Percentiles rank a stretch among this genome's conserved stretches.
phyloP scores from a whole-genome alignment of 176 grass and related monocot species.

The Eleusine indica region DNA sequence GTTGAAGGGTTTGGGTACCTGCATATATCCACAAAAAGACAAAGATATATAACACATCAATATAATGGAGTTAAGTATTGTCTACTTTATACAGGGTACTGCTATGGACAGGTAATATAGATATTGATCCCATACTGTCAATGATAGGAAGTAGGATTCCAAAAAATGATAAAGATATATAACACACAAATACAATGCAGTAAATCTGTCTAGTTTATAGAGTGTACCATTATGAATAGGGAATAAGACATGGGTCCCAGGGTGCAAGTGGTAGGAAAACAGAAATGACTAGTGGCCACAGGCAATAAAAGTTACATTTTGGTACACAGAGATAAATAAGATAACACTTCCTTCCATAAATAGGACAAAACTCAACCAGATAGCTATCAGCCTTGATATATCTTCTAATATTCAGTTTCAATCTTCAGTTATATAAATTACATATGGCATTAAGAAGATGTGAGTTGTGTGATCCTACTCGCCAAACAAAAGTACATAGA shows the following conservation, averaged over 20 bases:
- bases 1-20: slow-evolving; percentile 93
- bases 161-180: not conserved
- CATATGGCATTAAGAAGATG: slow-evolving; percentile 3
- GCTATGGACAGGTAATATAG: slow-evolving; percentile 16
- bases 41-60: not conserved
- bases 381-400: slow-evolving; percentile 2
- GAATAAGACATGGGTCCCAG: not conserved
- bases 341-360: slow-evolving; percentile 4
- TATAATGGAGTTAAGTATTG: slow-evolving; percentile 8
- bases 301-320: slow-evolving; percentile 15
- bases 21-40: slow-evolving; percentile 27
- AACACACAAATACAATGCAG: not conserved
- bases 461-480: slow-evolving; percentile 17
- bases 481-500: slow-evolving; percentile 19
- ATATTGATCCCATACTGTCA: slow-evolving; percentile 2
- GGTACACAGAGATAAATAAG: not conserved
- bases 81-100: not conserved
- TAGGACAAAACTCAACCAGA: slow-evolving; percentile 30
- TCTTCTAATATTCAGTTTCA: slow-evolving; percentile 8
- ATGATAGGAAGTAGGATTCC: not conserved
- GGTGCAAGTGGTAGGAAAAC: slow-evolving; percentile 11
- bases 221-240: slow-evolving; percentile 3
- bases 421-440: slow-evolving; percentile 5
- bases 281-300: not conserved
- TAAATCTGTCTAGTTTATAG: not conserved